Conservation (phyloP, 2,329 filamentous ascomycete species). For the Polychaeton citri region DNA sequence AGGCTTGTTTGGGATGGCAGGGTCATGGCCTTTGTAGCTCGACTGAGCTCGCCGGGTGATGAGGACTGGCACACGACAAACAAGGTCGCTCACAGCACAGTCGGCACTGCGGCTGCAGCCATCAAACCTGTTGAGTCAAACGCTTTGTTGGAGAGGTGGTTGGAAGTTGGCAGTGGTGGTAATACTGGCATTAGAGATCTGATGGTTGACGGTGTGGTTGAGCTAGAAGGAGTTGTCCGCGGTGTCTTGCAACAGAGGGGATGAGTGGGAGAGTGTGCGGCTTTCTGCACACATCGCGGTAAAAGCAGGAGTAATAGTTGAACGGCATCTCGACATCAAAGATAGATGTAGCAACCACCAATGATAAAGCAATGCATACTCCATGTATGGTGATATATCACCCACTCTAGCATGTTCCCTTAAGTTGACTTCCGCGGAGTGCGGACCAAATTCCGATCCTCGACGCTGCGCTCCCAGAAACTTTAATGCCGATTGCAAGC, state of each 20-base stretch:
- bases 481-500: no score
- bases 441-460: no score
- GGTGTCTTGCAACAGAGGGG: slow-evolving; percentile 36
- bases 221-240: slow-evolving; percentile 43
- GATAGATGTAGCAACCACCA: no score
- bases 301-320: no score
- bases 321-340: no score
- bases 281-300: no score
- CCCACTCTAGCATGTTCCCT: no score
- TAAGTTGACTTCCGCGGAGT: no score
- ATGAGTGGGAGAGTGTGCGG: no score
- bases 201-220: slow-evolving; percentile 39
- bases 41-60: slow-evolving; percentile 38
- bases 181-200: slow-evolving; percentile 42
- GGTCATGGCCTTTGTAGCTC: slow-evolving; percentile 82
- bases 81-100: slow-evolving; percentile 69
- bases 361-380: no score
- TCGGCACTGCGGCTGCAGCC: slow-evolving; percentile 60
- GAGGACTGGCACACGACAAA: slow-evolving; percentile 57
- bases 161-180: slow-evolving; percentile 43
- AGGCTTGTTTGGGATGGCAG: slow-evolving; percentile 69
- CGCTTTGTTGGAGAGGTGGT: slow-evolving; percentile 62
- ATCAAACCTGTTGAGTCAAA: slow-evolving; percentile 96
- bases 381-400: no score
- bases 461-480: no score